Base-by-base conservation (phyloP, 2,329 filamentous ascomycete species). In the Exophiala phaeomuriformis region DNA sequence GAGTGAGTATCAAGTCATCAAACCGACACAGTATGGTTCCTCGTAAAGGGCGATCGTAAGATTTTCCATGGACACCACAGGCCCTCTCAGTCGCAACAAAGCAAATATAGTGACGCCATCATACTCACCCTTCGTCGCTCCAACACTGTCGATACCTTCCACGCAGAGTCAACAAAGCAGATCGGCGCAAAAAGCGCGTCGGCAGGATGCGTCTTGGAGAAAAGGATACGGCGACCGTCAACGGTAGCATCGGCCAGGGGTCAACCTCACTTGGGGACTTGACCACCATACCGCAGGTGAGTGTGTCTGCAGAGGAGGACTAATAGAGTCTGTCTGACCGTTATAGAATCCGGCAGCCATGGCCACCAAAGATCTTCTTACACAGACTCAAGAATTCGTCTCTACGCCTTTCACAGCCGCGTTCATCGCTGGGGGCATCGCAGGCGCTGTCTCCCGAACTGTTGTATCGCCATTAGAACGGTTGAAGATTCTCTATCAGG, bases 401-500 rank as follows among this genome's bases (percentile, higher is more conserved):
- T 85, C 90, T 6, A 86, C 95, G 60, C 90, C 91, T 3, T 84
- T 96, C 37, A 74, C 90, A 33, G 91, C 93, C 40, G 90, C 93
- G 33, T 98, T 98, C 67, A 86, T 94, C 65, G 93, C 89, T 31
- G 93, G 93, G 57, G 93, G 93, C 62, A 83, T 96, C 27, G 93
- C 93, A 10, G 93, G 93, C 54, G 93, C 93, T 41, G 91, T 98
- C n/a, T 97, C 93, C 32, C 83, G 93, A 67, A 98, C 93, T 28
- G 91, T 97, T 45, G 93, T 98, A 3, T 97, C 91, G 10, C 93
- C 93, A 2, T 82, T 98, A 36, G 93, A 98, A 72, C 83, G 93
- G 60, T 78, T 98, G 55, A 97, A 98, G 75, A 98, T 98, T 64
- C 77, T 98, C n/a, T 90, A 96, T 69, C 93, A 98, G 69, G 80